Percentiles rank a stretch among this genome's conserved stretches.
Evolutionary conservation across 495 filamentous ascomycete genomes (phyloP).

Genomic region (Penicillium robsamsonii): DNA sequence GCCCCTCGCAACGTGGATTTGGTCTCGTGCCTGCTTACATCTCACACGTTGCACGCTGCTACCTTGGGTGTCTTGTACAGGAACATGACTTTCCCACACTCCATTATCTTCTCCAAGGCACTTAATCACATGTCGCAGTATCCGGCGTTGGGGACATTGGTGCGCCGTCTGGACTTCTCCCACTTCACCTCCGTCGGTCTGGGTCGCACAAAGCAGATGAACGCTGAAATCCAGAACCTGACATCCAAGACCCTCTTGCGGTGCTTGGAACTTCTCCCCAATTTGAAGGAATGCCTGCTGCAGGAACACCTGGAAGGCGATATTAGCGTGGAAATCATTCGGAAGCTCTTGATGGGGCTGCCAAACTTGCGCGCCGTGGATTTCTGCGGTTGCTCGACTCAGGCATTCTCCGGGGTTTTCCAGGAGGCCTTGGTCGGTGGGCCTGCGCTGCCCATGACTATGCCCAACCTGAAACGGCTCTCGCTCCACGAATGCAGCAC

Average conservation of each 20-base stretch:
- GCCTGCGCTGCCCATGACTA: slow-evolving; percentile 40
- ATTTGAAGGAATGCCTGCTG: slow-evolving; percentile 75
- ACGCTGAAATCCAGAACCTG: slow-evolving; percentile 75
- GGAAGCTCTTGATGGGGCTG: slow-evolving; percentile 66
- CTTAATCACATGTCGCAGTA: slow-evolving; percentile 66
- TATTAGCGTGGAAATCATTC: slow-evolving; percentile 63
- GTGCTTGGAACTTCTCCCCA: slow-evolving; percentile 72
- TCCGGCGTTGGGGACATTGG: slow-evolving; percentile 71
- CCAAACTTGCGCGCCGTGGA: slow-evolving; percentile 70
- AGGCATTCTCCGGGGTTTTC: slow-evolving; percentile 64
- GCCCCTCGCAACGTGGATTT: slow-evolving; percentile 79
- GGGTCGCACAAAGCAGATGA: slow-evolving; percentile 77
- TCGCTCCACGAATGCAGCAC: slow-evolving; percentile 82
- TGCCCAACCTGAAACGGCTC: slow-evolving; percentile 63
- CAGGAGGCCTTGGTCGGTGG: slow-evolving; percentile 44
- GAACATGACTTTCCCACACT: slow-evolving; percentile 85
- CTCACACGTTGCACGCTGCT: slow-evolving; percentile 69
- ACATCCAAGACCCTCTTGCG: slow-evolving; percentile 72
- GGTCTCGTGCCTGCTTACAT: slow-evolving; percentile 73
- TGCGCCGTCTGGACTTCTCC: slow-evolving; percentile 80
- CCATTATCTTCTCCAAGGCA: slow-evolving; percentile 82
- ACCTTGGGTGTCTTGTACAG: slow-evolving; percentile 77
- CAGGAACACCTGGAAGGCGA: slow-evolving; percentile 86
- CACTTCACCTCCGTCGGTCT: slow-evolving; percentile 83
- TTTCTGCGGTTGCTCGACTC: slow-evolving; percentile 76